Evolutionary conservation across 495 filamentous ascomycete genomes (phyloP), one percentile per base, ranked within the genome.

Genomic region (Aspergillus indologenus): DNA sequence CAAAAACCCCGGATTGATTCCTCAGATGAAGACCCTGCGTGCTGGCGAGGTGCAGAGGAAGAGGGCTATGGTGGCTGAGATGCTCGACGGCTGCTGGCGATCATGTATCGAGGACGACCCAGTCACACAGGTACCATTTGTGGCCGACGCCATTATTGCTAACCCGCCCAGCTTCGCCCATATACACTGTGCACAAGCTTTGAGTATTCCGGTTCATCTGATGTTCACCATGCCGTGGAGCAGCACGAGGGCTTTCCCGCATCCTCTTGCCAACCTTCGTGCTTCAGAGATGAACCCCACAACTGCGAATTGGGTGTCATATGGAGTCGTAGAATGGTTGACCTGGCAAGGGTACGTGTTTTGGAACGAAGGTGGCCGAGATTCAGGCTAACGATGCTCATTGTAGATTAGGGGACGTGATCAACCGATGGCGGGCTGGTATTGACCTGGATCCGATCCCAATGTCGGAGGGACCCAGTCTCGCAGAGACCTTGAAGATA

Each of bases 151-250:
- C 12, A 87, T 89, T 50, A 86, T 89, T 60, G 85, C 86, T 0
- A 88, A 87, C 66, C 85, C 86, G 1, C 84, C 84, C 1, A 84
- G 79, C 58, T 86, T 89, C 68, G 85, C 85, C 1, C 85, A 88
- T 75, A 63, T 87, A 0, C 85, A 87, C 64, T 85, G 82, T 61
- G 85, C 84, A 0, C 77, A 88, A 67, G 81, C 78, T 20, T 63
- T 89, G 9, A 78, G 78, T 1, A 78, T 88, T 26, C 85, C 86
- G 9, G 63, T 87, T 11, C 85, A 88, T 61, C 70, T 89, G 58
- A 84, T 88, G 77, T 87, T 86, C 65, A 87, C 85, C 14, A 85
- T 85, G 82, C 82, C 83, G 0, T 86, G 81, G 77, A 80, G 73
- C 31, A 74, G 75, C 14, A 85, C 83, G 2, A 74, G 72, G 61